Evolutionary conservation across 108 stramenopile genomes (phyloP).

Genomic region (Cyclotella distinguenda): DNA sequence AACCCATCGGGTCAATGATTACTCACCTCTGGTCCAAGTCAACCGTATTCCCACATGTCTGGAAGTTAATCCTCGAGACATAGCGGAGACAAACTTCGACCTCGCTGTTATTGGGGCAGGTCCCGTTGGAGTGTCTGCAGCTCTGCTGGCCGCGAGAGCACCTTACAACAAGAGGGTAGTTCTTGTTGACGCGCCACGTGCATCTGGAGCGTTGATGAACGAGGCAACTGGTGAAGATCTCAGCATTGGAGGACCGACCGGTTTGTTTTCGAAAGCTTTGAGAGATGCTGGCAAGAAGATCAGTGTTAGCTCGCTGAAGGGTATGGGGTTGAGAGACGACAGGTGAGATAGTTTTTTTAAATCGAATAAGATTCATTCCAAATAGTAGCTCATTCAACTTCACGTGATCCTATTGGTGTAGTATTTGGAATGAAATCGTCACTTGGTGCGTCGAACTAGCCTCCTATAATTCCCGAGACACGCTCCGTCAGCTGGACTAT

Average conservation of each 20-base stretch:
- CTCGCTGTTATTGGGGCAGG: constrained; percentile 77
- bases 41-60: not conserved
- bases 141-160: constrained; percentile 49
- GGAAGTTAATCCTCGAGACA: constrained; percentile 13
- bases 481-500: constrained; percentile 59
- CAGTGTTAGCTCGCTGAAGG: constrained; percentile 63
- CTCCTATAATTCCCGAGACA: constrained; percentile 65
- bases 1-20: not conserved
- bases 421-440: constrained; percentile 79
- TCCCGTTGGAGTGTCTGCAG: constrained; percentile 73
- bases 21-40: not conserved
- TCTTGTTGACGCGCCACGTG: constrained; percentile 71
- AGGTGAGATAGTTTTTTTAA: constrained; percentile 4
- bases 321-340: constrained; percentile 77
- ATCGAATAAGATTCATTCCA: not conserved
- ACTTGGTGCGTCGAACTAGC: constrained; percentile 70
- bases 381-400: not conserved
- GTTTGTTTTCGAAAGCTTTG: constrained; percentile 72
- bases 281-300: constrained; percentile 77
- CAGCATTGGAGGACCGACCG: constrained; percentile 75
- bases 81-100: constrained; percentile 49
- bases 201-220: constrained; percentile 64
- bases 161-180: constrained; percentile 53
- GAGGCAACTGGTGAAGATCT: constrained; percentile 68
- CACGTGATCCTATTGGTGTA: not conserved